Percentiles rank a stretch among this genome's conserved stretches.
phyloP scores from a whole-genome alignment of 1,139 yeast species.

The Pichia sp. region DNA sequence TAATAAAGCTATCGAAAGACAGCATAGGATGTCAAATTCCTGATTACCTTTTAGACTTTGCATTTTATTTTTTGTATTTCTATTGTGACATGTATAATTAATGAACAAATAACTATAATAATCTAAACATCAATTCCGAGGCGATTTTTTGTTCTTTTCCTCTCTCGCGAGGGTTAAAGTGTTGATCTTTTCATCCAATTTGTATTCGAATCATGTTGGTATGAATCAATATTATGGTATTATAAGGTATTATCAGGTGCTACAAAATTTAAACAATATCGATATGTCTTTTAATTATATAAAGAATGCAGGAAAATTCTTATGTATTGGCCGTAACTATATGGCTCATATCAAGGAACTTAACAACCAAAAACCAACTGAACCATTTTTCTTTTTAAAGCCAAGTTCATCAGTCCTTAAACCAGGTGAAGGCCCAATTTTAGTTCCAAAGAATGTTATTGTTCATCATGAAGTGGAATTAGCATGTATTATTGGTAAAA shows the following conservation, averaged over 20 bases:
- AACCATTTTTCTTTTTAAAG: slow-evolving; percentile 88
- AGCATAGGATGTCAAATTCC: slow-evolving; percentile 7
- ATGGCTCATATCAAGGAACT: slow-evolving; percentile 91
- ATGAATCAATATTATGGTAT: not conserved
- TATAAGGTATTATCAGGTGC: not conserved
- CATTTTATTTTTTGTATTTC: not conserved
- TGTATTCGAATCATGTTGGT: too few species aligned
- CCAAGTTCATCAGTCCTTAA: slow-evolving; percentile 64
- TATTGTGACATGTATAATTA: too few species aligned
- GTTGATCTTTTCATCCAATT: too few species aligned
- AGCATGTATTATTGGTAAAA: slow-evolving; percentile 67
- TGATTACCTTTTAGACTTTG: not conserved
- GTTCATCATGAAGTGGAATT: slow-evolving; percentile 94
- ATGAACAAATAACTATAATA: too few species aligned
- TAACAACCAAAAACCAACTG: slow-evolving; percentile 70
- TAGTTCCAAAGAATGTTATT: slow-evolving; percentile 71
- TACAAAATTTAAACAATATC: not conserved
- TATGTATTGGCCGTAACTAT: slow-evolving; percentile 94
- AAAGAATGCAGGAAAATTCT: slow-evolving; percentile 66
- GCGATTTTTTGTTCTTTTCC: too few species aligned
- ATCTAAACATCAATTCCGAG: too few species aligned
- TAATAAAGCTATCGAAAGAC: slow-evolving; percentile 21
- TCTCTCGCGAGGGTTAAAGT: too few species aligned
- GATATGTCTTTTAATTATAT: slow-evolving; percentile 55
- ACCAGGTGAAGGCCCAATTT: slow-evolving; percentile 67